Evolutionary conservation across 352 stramenopile genomes (phyloP).

Genomic region (Pythium plurisporium): DNA sequence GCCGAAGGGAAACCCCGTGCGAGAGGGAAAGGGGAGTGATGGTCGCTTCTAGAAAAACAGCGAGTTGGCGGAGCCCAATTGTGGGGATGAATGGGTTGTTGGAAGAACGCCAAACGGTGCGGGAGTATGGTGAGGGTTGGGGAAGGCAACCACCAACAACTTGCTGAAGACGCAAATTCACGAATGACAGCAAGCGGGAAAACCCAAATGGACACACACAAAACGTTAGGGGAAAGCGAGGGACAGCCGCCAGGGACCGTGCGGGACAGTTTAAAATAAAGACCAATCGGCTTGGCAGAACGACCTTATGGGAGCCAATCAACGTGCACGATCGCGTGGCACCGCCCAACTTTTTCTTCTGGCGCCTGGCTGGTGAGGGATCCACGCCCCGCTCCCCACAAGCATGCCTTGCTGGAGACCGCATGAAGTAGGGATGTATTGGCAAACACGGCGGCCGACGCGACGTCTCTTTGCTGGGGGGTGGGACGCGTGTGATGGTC

Average conservation of each 20-base stretch:
- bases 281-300: background rate
- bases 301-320: background rate
- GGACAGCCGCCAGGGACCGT: no score
- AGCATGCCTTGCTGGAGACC: background rate
- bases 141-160: background rate
- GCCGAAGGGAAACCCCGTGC: background rate
- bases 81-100: background rate
- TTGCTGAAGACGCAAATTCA: background rate
- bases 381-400: background rate
- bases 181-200: background rate
- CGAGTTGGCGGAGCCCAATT: background rate
- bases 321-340: background rate
- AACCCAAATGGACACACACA: slow-evolving; percentile 4
- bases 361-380: background rate
- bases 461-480: no score
- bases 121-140: no score
- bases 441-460: no score
- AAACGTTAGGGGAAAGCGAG: no score
- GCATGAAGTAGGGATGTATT: no score
- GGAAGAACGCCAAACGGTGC: background rate
- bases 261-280: background rate
- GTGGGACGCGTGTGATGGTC: no score
- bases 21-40: background rate
- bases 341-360: slow-evolving; percentile 7
- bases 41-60: background rate